These are phyloP conservation scores for Aspergillus panamensis DNA, from an alignment of 495 filamentous ascomycete genomes.

Conservation along the genomic window DNA sequence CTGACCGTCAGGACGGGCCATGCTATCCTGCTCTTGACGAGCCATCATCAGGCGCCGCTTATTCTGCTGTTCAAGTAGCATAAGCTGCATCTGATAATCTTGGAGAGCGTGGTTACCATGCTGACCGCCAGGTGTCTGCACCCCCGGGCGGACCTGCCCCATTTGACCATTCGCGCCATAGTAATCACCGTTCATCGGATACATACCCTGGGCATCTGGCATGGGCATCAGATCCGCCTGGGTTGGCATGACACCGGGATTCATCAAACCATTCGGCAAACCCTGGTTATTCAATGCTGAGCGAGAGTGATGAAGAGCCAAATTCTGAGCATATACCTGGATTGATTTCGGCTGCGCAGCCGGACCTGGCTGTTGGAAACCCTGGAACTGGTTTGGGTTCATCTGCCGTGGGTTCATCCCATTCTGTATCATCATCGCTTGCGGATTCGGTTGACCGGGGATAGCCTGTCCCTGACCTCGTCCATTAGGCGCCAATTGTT, in stretches of 20 bases:
- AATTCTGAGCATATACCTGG: conserved; percentile 78
- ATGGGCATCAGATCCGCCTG: conserved; percentile 82
- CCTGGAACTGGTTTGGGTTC: conserved; percentile 72
- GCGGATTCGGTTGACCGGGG: conserved; percentile 62
- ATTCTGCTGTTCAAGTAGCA: conserved; percentile 98
- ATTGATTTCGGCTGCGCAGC: conserved; percentile 74
- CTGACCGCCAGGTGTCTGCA: conserved; percentile 49
- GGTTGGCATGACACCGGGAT: conserved; percentile 53
- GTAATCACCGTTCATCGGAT: conserved; percentile 56
- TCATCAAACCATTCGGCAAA: conserved; percentile 66
- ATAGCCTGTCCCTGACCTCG: conserved; percentile 68
- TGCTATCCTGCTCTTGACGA: conserved; percentile 87
- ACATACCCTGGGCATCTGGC: conserved; percentile 57
- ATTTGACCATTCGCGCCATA: conserved; percentile 64
- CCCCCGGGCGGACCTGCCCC: conserved; percentile 49
- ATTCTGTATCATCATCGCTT: conserved; percentile 67
- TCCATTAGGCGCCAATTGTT: conserved; percentile 76
- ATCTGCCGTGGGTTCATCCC: conserved; percentile 72
- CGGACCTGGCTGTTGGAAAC: conserved; percentile 57
- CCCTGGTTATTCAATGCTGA: conserved; percentile 61
- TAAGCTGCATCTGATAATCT: conserved; percentile 99
- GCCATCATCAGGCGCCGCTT: conserved; percentile 97
- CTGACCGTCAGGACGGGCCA: conserved; percentile 58
- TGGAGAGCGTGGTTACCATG: conserved; percentile 90
- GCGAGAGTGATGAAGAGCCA: conserved; percentile 71